Base-by-base conservation (phyloP, 2,329 filamentous ascomycete species). In the Alternaria longipes region DNA sequence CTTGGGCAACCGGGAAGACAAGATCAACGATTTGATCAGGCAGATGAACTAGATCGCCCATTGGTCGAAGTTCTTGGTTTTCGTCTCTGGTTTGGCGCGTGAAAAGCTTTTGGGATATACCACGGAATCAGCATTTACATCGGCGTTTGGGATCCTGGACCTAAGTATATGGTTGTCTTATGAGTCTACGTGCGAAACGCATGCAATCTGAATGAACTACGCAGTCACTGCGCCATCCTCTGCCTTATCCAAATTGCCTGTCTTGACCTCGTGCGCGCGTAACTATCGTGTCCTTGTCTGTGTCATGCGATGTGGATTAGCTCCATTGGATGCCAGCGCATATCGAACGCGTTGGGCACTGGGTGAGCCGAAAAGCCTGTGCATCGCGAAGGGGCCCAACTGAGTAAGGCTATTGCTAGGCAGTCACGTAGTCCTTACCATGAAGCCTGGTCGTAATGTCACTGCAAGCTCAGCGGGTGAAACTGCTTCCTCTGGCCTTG, bases 1-100 rank as follows among this genome's bases (percentile, higher is more conserved):
- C 84, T 86, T 96, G 76, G 95, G 95, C 82, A 98, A 99, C 90
- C 91, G 95, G 74, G 95, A 99, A 88, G 94, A 98, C 79, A 90
- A 94, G 86, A 97, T 98, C 89, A 98, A 98, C 85, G 87, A 84
- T 78, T 89, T 98, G 80, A 91, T 99, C 86, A 90, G 92, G 84
- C 93, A 97, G 87, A 98, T 98, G 95, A 98, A 98, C 89, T 99
- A 96, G 81, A 47, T 54, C 28, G 40, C 47, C 12, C 40, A 28
- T n/a, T 49, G 44, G 32, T 41, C 44, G 26, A 28, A 16, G 38
- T 44, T 57, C 50, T 56, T 32, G 47, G 54, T 52, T 49, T 60
- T 54, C 60, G 30, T 51, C 41, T 47, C 52, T 54, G 47, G 57
- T 40, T 52, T 58, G 60, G 64, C 46, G 62, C 49, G 58, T 56